These are phyloP conservation scores for Boletales sp. DNA, from an alignment of 768 basidiomycete genomes.

Conservation along the genomic window DNA sequence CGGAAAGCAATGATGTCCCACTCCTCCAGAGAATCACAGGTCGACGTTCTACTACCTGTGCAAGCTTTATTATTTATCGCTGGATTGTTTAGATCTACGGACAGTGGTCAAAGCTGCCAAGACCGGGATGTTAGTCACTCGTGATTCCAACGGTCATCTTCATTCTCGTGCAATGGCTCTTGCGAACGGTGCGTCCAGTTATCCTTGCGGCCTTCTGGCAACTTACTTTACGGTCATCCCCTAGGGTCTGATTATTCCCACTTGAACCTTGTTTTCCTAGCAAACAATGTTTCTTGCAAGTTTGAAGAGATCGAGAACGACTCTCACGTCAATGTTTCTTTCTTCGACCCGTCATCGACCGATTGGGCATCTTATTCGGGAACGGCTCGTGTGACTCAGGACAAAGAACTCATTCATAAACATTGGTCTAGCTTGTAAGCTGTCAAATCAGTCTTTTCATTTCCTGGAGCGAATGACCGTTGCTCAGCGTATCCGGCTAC, in stretches of 20 bases:
- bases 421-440: conserved; percentile 57
- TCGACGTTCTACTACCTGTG: conserved; percentile 11
- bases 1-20: conserved; percentile 54
- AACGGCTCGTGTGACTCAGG: conserved; percentile 59
- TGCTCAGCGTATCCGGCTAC: conserved; percentile 60
- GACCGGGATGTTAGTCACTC: conserved; percentile 78
- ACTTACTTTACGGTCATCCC: background rate
- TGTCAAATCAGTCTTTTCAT: background rate
- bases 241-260: conserved; percentile 46
- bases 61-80: background rate
- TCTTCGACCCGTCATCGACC: conserved; percentile 64
- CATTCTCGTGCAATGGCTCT: conserved; percentile 84
- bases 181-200: conserved; percentile 47
- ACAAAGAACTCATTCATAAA: conserved; percentile 60
- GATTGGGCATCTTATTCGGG: conserved; percentile 82
- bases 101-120: conserved; percentile 58
- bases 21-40: conserved; percentile 67
- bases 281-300: conserved; percentile 70
- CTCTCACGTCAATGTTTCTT: conserved; percentile 75
- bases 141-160: conserved; percentile 58
- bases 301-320: conserved; percentile 77
- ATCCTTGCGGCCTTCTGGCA: background rate
- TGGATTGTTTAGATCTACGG: conserved; percentile 48
- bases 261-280: conserved; percentile 62
- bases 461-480: background rate